A percentile compares a stretch with the other conserved stretches of the same genome.
Conservation (phyloP, 2,329 filamentous ascomycete species). For the Lizonia empirigonia region DNA sequence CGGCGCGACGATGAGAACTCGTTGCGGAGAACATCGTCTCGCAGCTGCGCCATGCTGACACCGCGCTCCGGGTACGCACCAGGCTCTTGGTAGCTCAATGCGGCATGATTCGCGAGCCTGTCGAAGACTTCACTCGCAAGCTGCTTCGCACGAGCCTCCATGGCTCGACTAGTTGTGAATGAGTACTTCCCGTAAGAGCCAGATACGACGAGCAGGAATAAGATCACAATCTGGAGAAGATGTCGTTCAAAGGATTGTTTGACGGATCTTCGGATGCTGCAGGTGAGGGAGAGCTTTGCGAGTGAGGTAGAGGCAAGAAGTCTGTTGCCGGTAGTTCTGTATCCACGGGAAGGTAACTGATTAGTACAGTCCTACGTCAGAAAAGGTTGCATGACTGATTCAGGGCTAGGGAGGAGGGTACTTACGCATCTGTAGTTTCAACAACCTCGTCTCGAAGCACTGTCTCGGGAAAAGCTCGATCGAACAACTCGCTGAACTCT, state of each 20-base stretch:
- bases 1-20: conserved; percentile 78
- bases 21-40: conserved; percentile 86
- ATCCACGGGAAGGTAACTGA: conserved; percentile 75
- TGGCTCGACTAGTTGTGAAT: conserved; percentile 67
- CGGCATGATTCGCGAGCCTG: conserved; percentile 81
- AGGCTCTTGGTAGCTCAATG: conserved; percentile 70
- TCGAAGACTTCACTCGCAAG: conserved; percentile 86
- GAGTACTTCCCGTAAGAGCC: conserved; percentile 67
- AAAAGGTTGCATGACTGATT: conserved; percentile 32
- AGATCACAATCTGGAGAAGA: conserved; percentile 76
- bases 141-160: conserved; percentile 75
- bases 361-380: conserved; percentile 67
- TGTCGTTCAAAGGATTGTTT: conserved; percentile 81
- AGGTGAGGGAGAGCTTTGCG: conserved; percentile 86
- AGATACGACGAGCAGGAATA: conserved; percentile 58
- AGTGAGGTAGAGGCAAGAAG: conserved; percentile 84
- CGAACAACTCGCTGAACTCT: conserved; percentile 91
- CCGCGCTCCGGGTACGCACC: conserved; percentile 73
- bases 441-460: conserved; percentile 65
- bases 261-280: conserved; percentile 78
- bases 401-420: conserved; percentile 23
- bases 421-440: conserved; percentile 64
- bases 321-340: conserved; percentile 72
- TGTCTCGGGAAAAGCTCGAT: conserved; percentile 74
- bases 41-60: conserved; percentile 84